Evolutionary conservation across 495 filamentous ascomycete species (phyloP), one percentile per base, ranked within the genome.

Genomic region (Margaritispora aquatica): DNA sequence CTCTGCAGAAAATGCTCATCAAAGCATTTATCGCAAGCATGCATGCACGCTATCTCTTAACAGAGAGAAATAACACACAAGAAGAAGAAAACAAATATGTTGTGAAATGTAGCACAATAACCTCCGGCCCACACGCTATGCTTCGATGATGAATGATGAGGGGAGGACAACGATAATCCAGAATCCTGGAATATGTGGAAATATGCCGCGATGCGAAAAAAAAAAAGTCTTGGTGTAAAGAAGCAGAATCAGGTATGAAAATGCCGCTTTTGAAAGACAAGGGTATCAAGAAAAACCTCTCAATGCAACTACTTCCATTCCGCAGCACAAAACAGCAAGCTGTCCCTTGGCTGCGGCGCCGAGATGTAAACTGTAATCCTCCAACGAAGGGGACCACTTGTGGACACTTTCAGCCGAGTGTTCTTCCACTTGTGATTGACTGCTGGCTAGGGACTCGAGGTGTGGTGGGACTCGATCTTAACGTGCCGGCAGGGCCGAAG

Each of bases 401-500:
- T 46, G 48, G 29, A 66, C 46, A 54, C 53, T 26, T 59, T 77
- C 59, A 81, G 47, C 73, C 76, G 27, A 80, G 63, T 51, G 75
- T 72, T 36, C 77, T 72, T 44, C 75, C 75, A 59, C 73, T 81
- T 53, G 77, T 73, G 54, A 81, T 79, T 26, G 76, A 72, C 62
- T 79, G 77, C 49, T 77, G 68, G 50, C 70, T 77, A 24, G 76
- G 66, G 49, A 74, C 72, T 65, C 78, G 77, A 60, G 66, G 38
- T 22, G 60, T 72, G 41, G 70, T 70, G 27, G 74, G 65, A 55
- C 71, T 72, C 24, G 76, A 69, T 58, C 71, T 72, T 72, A 65
- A 63, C 7, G 61, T 57, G 50, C 41, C 58, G 4, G 74, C 38
- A 36, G 74, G 64, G 46, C 70, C 70, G 55, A 76, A 80, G 52